Percentiles rank a stretch among this genome's conserved stretches.
These are phyloP conservation scores for Mortierella sp. DNA, from an alignment of 371 early-diverging fungal genomes.

Conservation along the genomic window DNA sequence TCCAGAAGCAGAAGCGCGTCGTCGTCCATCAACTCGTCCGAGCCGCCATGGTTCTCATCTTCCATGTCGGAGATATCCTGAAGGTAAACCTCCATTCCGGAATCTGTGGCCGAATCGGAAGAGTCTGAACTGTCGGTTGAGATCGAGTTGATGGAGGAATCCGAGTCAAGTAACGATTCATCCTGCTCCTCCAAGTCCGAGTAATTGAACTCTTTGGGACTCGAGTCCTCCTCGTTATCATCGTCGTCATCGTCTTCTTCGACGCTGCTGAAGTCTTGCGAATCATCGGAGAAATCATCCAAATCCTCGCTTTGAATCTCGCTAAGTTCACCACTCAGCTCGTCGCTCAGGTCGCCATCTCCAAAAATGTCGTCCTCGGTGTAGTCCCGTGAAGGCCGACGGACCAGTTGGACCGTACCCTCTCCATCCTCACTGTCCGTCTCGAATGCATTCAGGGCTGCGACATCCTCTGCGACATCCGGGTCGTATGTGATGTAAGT, in stretches of 20 bases:
- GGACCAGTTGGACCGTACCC: not conserved
- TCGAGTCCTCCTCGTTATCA: slow-evolving; percentile 17
- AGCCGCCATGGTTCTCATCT: slow-evolving; percentile 17
- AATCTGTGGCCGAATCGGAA: slow-evolving; percentile 18
- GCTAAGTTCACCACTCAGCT: slow-evolving; percentile 48
- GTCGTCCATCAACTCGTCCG: slow-evolving; percentile 38
- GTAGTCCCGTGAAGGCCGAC: not conserved
- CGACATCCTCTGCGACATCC: slow-evolving; percentile 36
- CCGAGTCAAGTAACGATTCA: slow-evolving; percentile 48
- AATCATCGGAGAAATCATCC: slow-evolving; percentile 46
- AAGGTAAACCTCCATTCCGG: slow-evolving; percentile 21
- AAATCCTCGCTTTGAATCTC: slow-evolving; percentile 53
- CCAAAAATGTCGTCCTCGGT: slow-evolving; percentile 43
- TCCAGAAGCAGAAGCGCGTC: slow-evolving; percentile 39
- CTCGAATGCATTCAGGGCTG: slow-evolving; percentile 15
- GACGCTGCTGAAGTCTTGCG: slow-evolving; percentile 21
- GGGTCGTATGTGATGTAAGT: slow-evolving; percentile 30
- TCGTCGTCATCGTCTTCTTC: slow-evolving; percentile 12
- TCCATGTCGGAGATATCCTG: slow-evolving; percentile 20
- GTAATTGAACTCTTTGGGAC: slow-evolving; percentile 47
- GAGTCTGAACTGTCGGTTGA: slow-evolving; percentile 16
- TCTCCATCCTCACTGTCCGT: not conserved
- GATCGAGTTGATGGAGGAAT: slow-evolving; percentile 37
- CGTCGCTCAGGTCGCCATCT: slow-evolving; percentile 49
- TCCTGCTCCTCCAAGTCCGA: slow-evolving; percentile 58